Base-by-base conservation (phyloP, 2,329 filamentous ascomycete species). In the Coleophoma cylindrospora region DNA sequence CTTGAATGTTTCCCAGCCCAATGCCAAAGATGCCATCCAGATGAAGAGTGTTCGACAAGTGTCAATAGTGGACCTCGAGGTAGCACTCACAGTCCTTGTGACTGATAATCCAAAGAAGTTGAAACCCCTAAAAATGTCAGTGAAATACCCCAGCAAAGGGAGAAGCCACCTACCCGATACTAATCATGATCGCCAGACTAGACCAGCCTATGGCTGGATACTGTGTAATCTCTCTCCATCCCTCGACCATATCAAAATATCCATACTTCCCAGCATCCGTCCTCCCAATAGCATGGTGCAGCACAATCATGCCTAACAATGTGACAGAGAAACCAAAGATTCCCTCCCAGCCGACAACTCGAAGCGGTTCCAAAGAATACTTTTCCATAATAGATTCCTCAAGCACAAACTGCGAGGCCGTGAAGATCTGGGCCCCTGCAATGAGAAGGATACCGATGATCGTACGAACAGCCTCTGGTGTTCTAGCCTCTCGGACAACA, bases 101-200 rank as follows among this genome's bases (percentile, higher is more conserved):
- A 99, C 92, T 1, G 89, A 94, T 10, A 99, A 80, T 8, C 94
- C 94, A 69, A 99, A 99, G 75, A 95, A 99, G 73, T 99, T 99
- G 80, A 97, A 99, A 48, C 92, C 91, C 56, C 90, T 95, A 55
- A 27, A 27, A 27, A 10, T 27, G 7, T 10, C 6, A 27, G 27
- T 27, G 27, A 27, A 27, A 27, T n/a, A n/a, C n/a, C n/a, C n/a
- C 9, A 10, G 27, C 27, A 27, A 14, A 22, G 27, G n/a, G 8
- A 15, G 15, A 27, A 17, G 48, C 45, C 33, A 74, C 82, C 66
- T 81, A 95, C 87, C 92, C 92, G 61, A 99, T 99, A 63, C 90
- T 95, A 58, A 99, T 79, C 94, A 99, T 99, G 66, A 97, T 97
- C 51, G 95, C 69, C 8, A 97, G 49, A 57, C 90, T 95, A 19